A percentile compares a stretch with the other conserved stretches of the same genome.
Evolutionary conservation across 805 yeast genomes (phyloP).

Genomic region (Cyberlindnera maritima): DNA sequence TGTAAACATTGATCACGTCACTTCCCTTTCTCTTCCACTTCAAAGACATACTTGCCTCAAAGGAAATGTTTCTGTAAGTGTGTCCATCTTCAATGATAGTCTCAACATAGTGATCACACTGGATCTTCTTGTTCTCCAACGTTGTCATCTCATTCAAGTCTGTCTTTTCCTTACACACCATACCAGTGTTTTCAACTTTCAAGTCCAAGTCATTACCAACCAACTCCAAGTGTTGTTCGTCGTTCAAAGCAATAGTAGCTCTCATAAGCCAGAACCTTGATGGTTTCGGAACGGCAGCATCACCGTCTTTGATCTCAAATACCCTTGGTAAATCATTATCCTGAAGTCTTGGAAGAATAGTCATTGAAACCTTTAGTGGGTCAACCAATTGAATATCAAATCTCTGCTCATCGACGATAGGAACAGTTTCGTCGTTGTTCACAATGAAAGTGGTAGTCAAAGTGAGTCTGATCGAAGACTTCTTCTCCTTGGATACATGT

Average conservation of each 20-base stretch:
- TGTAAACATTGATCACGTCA: slow-evolving; percentile 29
- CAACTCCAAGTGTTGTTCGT: slow-evolving; percentile 31
- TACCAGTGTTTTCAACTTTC: slow-evolving; percentile 33
- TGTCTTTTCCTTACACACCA: slow-evolving; percentile 30
- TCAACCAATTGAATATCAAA: slow-evolving; percentile 28
- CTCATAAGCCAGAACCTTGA: slow-evolving; percentile 36
- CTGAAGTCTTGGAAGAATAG: slow-evolving; percentile 32
- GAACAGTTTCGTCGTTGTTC: slow-evolving; percentile 29
- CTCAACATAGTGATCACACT: slow-evolving; percentile 21
- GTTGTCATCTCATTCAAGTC: slow-evolving; percentile 5
- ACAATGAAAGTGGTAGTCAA: slow-evolving; percentile 28
- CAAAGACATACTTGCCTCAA: slow-evolving; percentile 28
- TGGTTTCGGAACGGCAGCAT: slow-evolving; percentile 29
- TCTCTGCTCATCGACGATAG: slow-evolving; percentile 26
- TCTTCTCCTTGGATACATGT: neutral
- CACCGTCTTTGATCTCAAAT: slow-evolving; percentile 19
- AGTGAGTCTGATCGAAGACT: slow-evolving; percentile 7
- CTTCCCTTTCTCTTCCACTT: slow-evolving; percentile 34
- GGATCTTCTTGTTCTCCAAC: slow-evolving; percentile 8
- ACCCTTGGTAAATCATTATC: slow-evolving; percentile 30
- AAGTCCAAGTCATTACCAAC: slow-evolving; percentile 31
- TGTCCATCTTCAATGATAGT: slow-evolving; percentile 38
- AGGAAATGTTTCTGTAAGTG: slow-evolving; percentile 37
- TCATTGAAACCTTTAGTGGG: slow-evolving; percentile 30
- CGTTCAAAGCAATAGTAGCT: slow-evolving; percentile 29